Evolutionary conservation across 495 filamentous ascomycete genomes (phyloP), one percentile per base, ranked within the genome.

Genomic region (Durotheca rogersii): DNA sequence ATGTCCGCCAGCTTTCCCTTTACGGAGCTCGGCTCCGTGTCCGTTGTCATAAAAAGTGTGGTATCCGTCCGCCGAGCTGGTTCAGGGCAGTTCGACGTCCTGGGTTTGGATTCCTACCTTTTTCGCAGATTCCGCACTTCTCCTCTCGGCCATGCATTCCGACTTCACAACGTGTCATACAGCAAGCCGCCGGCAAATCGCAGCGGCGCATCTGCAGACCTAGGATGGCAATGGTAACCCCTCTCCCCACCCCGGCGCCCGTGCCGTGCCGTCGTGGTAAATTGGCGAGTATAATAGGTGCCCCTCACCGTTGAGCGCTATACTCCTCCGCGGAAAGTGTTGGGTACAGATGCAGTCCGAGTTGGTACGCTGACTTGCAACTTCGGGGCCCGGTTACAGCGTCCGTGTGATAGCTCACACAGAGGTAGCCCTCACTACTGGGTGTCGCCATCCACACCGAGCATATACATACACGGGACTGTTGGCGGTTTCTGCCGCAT

Each of bases 101-200:
- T 52, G 32, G 47, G 41, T 51, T 47, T 40, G 45, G 41, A 47
- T 52, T 58, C 43, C 43, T 45, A 33, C 41, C 51, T 47, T 41
- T 17, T 41, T 17, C 51, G 40, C 44, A 51, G 19, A 48, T 55
- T 60, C 56, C 42, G 56, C 38, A 44, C 38, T 54, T 51, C 36
- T 54, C 51, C 36, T 53, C 56, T 56, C 46, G 47, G 56, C 42
- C 37, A 55, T 55, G 46, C 51, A 60, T 60, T 53, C 51, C 51
- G 51, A 49, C 56, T 55, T 55, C 51, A 51, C 51, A 56, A 58
- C 56, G 56, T 60, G 56, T 60, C 56, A 56, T 60, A 60, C 56
- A 54, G 47, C 47, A 41, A 60, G 36, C 56, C 56, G 51, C 39
- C 56, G 56, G 56, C 51, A 56, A 54, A 60, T 60, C 37, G 56